These are phyloP conservation scores for Gossypium bickii DNA, from an alignment of 345 rosid species.

Conservation along the genomic window DNA sequence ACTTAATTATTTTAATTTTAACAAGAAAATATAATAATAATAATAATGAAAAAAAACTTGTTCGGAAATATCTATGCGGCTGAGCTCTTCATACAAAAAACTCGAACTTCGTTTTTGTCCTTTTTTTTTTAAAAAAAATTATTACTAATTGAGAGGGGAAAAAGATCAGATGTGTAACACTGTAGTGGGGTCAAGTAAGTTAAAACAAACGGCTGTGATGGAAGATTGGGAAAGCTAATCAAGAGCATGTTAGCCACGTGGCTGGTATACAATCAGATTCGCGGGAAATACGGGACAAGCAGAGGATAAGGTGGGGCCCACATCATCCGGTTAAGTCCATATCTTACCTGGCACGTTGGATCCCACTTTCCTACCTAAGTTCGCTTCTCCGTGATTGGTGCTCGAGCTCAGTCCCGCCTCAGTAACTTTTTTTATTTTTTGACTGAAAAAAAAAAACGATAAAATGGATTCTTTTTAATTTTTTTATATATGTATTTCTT, in stretches of 20 bases:
- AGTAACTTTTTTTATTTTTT: neutral
- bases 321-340: neutral
- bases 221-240: neutral
- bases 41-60: neutral
- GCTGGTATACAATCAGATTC: neutral
- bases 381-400: constrained; percentile 5
- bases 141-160: neutral
- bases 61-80: constrained; percentile 5
- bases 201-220: neutral
- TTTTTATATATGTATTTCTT: neutral
- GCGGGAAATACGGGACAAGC: neutral
- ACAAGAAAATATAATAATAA: too few relatives aligned
- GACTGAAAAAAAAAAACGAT: too few relatives aligned
- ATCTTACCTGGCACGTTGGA: neutral
- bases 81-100: neutral
- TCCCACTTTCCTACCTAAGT: neutral
- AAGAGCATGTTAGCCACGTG: neutral
- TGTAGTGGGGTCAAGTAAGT: neutral
- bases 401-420: neutral
- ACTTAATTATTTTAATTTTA: too few relatives aligned
- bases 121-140: neutral
- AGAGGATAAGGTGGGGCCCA: neutral
- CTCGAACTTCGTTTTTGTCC: neutral
- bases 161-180: neutral
- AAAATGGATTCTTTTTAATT: neutral